Base-by-base conservation (phyloP, 1,284 basidiomycete species). In the Ceratobasidium theobromae region DNA sequence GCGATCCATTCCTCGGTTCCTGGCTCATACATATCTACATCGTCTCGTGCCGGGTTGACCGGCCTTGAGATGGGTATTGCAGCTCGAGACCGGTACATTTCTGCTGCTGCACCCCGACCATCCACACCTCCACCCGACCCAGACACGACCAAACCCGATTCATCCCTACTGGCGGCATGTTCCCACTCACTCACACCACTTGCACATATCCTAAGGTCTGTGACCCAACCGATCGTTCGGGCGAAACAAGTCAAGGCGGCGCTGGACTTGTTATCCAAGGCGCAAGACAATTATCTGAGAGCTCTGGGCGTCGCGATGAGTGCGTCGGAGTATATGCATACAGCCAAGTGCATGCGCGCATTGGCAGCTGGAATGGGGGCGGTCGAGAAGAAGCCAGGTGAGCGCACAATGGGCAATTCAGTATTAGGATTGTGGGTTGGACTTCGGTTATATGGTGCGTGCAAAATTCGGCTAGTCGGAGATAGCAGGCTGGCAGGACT, bases 281-380 rank as follows among this genome's bases (percentile, higher is more conserved):
- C 85, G 1, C 82, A 82, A 32, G 88, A 90, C 69, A 91, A 89
- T 69, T 82, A 90, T 71, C 75, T 89, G 12, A 84, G 87, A 9
- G 86, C 86, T 5, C 76, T 88, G 2, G 78, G 88, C 4, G 78
- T 91, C 4, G 83, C 86, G 1, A 79, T 90, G 23, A 80, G 86
- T 12, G 80, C 86, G 1, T 81, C 84, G 18, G 85, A 89, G 69
- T 91, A 89, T 69, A 71, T 87, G 28, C 83, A 88, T 68, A 90
- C 88, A 0, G 82, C 87, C 0, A 79, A 79, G 1, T 81, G n/a
- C 84, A 89, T 70, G 87, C 88, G 86, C 70, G 84, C 85, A 71
- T 78, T 91, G 2, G 86, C 84, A 0, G 84, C 84, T 1, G 87
- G 88, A 4, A 79, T 90, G 54, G 87, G 88, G n/a, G 84, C 83